Conservation (phyloP, 2,329 filamentous ascomycete genomes). For the Fusarium xylarioides region DNA sequence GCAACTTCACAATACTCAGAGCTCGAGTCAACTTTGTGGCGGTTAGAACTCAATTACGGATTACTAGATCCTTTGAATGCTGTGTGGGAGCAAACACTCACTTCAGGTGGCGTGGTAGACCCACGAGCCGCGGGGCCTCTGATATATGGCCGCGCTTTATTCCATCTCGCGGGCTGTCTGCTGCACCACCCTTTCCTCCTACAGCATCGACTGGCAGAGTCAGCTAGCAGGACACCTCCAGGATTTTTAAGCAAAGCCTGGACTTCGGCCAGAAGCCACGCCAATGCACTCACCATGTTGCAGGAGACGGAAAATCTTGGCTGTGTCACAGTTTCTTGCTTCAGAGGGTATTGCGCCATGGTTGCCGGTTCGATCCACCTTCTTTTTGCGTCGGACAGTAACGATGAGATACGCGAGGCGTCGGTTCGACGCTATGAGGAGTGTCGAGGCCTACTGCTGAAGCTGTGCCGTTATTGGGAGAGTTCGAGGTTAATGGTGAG, state of each 20-base stretch:
- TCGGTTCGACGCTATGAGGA: neutral
- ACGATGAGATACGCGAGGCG: neutral
- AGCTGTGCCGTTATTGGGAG: neutral
- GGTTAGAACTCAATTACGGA: neutral
- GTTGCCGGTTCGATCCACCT: neutral
- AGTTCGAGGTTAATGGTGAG: neutral
- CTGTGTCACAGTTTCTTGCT: neutral
- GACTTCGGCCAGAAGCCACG: neutral
- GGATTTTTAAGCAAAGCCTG: neutral
- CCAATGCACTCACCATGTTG: neutral
- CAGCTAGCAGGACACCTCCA: neutral
- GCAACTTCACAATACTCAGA: neutral
- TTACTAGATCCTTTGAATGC: neutral
- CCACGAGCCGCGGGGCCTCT: neutral
- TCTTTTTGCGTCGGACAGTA: neutral
- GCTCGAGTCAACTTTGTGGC: neutral
- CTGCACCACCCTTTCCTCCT: neutral
- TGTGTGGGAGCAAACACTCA: neutral
- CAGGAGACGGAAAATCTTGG: neutral
- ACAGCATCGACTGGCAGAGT: neutral
- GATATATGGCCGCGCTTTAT: neutral
- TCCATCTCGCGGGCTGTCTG: neutral
- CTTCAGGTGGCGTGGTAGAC: neutral
- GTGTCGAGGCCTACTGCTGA: neutral
- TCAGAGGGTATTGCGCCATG: neutral